Base-by-base conservation (phyloP, 2,329 filamentous ascomycete species). In the Botrytis sinoallii region DNA sequence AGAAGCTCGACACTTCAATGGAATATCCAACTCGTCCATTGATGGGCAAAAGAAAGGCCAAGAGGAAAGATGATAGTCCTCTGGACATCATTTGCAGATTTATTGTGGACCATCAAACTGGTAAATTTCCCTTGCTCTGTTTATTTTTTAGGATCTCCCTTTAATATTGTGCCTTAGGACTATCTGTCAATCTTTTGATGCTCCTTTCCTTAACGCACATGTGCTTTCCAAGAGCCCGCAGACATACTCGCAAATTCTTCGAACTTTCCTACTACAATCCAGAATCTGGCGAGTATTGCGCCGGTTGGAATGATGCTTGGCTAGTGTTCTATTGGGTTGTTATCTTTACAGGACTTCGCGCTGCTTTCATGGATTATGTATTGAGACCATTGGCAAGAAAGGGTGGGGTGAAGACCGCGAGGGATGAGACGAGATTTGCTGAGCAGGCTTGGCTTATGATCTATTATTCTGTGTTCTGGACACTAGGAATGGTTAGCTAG, bases 381-480 rank as follows among this genome's bases (percentile, higher is more conserved):
- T 87, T 98, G 70, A 89, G 90, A 32, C 96, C 95, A 10, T 83
- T 97, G 73, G 95, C 92, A 61, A 90, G 89, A 76, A 84, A 86
- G 66, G 87, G 88, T 76, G 95, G 95, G 52, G 88, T 98, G 78
- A 87, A 88, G 78, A 93, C 91, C 80, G 87, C 86, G 81, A 98
- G 97, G 84, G 89, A 90, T 65, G 85, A 92, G 74, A 89, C 93
- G 67, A 89, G 96, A 74, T 97, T 98, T 84, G 94, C 94, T 75
- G 96, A 99, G 84, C 96, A 99, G 84, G 93, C 91, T 65, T 98
- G 95, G 93, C 86, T 97, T 81, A 84, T 97, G 73, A 83, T 96
- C 63, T 98, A 98, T 84, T 95, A 95, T 82, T 85, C 85, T 64
- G 85, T 91, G 72, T 95, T 95, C 81, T 98, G 94, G 92, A 87